Evolutionary conservation across 352 stramenopile genomes (phyloP).

Genomic region (Phytophthora chlamydospora): DNA sequence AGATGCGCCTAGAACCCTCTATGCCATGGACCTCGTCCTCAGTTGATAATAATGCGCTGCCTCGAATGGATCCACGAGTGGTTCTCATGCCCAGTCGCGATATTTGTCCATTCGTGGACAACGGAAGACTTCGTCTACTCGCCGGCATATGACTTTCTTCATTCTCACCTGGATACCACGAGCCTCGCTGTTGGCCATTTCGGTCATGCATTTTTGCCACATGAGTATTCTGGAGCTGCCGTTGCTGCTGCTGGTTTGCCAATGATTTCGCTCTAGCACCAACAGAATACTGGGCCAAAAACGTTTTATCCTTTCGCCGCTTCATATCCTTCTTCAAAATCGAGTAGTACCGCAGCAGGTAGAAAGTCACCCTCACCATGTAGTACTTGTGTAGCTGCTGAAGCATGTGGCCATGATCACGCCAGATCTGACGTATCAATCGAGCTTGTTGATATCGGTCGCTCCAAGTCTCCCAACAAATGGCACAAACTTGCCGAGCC

Average conservation of each 20-base stretch:
- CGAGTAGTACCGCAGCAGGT: slow-evolving; percentile 61
- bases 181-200: slow-evolving; percentile 16
- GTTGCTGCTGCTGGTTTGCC: slow-evolving; percentile 15
- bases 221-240: slow-evolving; percentile 12
- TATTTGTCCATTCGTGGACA: slow-evolving; percentile 4
- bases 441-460: slow-evolving; percentile 17
- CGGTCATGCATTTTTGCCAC: slow-evolving; percentile 1
- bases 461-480: slow-evolving; percentile 50
- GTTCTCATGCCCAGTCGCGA: slow-evolving; percentile 6
- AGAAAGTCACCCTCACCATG: slow-evolving; percentile 62
- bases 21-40: slow-evolving; percentile 7
- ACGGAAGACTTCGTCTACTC: slow-evolving; percentile 17
- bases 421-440: slow-evolving; percentile 49
- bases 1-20: background rate
- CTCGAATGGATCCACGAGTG: slow-evolving; percentile 4
- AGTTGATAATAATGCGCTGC: slow-evolving; percentile 2
- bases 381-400: slow-evolving; percentile 65
- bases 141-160: background rate
- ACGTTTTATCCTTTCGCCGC: slow-evolving; percentile 42
- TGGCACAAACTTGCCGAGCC: slow-evolving; percentile 7
- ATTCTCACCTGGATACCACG: slow-evolving; percentile 7
- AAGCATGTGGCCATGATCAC: slow-evolving; percentile 55
- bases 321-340: slow-evolving; percentile 64
- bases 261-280: slow-evolving; percentile 22
- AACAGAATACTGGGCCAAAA: slow-evolving; percentile 34